phyloP scores from a whole-genome alignment of 179 eudicot genomes.

The Actinidia polygama region DNA sequence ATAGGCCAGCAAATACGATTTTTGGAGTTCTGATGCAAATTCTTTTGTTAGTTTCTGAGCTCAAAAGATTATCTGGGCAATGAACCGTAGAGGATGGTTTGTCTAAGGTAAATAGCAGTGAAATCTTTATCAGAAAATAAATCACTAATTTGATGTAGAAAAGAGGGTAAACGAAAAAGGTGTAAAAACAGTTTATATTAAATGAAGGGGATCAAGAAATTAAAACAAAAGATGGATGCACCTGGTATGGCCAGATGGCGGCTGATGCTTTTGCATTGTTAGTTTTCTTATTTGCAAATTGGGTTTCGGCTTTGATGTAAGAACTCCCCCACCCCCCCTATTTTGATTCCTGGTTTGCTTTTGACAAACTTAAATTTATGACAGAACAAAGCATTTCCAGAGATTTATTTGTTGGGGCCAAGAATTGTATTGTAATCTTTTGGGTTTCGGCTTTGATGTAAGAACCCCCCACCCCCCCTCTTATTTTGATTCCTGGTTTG shows the following conservation, averaged over 20 bases:
- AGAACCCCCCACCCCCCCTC: not conserved
- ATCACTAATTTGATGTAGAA: constrained; percentile 31
- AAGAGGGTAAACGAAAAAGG: constrained; percentile 18
- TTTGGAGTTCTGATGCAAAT: not conserved
- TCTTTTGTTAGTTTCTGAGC: not conserved
- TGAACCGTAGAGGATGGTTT: not conserved
- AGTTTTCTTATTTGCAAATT: constrained; percentile 9
- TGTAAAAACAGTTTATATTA: constrained; percentile 33
- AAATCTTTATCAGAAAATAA: constrained; percentile 14
- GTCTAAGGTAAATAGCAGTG: not conserved
- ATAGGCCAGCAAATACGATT: too few species aligned
- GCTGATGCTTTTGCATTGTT: constrained; percentile 30
- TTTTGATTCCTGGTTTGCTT: not conserved
- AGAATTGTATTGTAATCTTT: not conserved
- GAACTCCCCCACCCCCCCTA: not conserved
- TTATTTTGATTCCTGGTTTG: not conserved
- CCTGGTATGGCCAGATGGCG: constrained; percentile 22
- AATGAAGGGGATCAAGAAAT: constrained; percentile 47
- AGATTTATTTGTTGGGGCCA: not conserved
- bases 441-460: not conserved
- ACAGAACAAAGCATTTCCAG: not conserved
- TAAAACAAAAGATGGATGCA: constrained; percentile 42
- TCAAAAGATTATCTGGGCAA: not conserved
- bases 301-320: constrained; percentile 18
- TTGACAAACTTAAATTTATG: constrained; percentile 4